Base-by-base conservation (phyloP, 495 filamentous ascomycete species). In the Aspergillus sclerotiicarbonarius region DNA sequence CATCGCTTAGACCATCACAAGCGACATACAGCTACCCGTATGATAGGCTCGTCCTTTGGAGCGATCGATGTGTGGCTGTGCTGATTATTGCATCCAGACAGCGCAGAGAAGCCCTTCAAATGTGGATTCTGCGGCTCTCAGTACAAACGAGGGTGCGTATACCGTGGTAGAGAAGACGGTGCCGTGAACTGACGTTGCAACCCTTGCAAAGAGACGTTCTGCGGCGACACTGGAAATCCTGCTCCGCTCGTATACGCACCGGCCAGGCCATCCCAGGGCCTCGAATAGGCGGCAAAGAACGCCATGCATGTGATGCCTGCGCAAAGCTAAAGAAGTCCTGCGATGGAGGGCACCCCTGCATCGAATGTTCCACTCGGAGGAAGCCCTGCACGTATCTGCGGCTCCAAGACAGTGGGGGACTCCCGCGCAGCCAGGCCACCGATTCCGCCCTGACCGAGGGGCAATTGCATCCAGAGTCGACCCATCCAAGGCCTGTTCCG, bases 291-390 rank as follows among this genome's bases (percentile, higher is more conserved):
- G 70, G 70, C 2, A 74, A 74, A 45, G 64, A 69, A 32, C 70
- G 68, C 35, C 65, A 68, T 37, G 73, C 71, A 15, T 76, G 71
- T 58, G 73, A 74, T 54, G 67, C 63, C 32, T 76, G 71, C 54
- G 73, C 70, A 13, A 65, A 48, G 37, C 59, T 71, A 18, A 70
- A 67, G 46, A 72, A 71, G 37, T 69, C 67, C 12, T 75, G 71
- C 51, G 67, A 62, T 41, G 67, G 69, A 20, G 52, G 66, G 15
- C 31, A 49, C 8, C 69, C 71, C 3, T 73, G 69, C 19, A 49
- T 59, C 4, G 69, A 72, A 49, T 75, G 72, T 47, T 53, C 16
- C n/a, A 58, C 66, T 18, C 59, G 70, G 8, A 60, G 48, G 5
- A 62, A 57, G 39, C 4, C n/a, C 5, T 75, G 72, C 51, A 67